A percentile compares a stretch with the other conserved stretches of the same genome.
phyloP scores from a whole-genome alignment of 768 basidiomycete species.

The Auriscalpium orientale region DNA sequence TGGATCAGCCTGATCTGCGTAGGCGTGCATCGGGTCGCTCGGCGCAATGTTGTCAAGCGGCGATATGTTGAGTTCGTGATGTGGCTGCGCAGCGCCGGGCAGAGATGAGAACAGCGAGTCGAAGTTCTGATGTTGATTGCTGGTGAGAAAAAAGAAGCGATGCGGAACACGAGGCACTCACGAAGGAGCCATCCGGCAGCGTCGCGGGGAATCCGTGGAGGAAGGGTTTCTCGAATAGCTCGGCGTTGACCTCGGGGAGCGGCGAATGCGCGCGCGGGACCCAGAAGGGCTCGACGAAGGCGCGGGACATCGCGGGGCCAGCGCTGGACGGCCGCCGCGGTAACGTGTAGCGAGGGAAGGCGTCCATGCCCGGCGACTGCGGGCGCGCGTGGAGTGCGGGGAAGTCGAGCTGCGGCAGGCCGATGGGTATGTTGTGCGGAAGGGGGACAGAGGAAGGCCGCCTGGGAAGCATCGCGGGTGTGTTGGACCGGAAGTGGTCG shows the following conservation, averaged over 20 bases:
- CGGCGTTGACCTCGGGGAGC: slow-evolving; percentile 12
- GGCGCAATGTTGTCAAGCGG: slow-evolving; percentile 8
- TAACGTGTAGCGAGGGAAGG: slow-evolving; percentile 8
- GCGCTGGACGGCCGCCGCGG: slow-evolving; percentile 16
- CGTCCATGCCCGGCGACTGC: slow-evolving; percentile 4
- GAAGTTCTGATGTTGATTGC: slow-evolving; percentile 4
- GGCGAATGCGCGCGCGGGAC: slow-evolving; percentile 10
- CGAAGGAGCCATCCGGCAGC: slow-evolving; percentile 11
- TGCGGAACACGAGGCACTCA: background rate
- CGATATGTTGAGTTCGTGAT: slow-evolving; percentile 11
- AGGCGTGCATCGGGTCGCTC: background rate
- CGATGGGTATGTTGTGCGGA: slow-evolving; percentile 10
- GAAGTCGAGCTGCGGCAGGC: slow-evolving; percentile 11
- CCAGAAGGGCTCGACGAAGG: slow-evolving; percentile 10
- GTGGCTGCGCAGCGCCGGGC: background rate
- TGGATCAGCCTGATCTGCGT: background rate
- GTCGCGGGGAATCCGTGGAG: slow-evolving; percentile 10
- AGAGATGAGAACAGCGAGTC: slow-evolving; percentile 11
- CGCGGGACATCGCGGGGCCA: slow-evolving; percentile 6
- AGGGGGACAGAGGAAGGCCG: slow-evolving; percentile 15
- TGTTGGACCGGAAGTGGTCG: slow-evolving; percentile 11
- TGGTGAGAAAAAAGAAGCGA: background rate
- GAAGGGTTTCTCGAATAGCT: slow-evolving; percentile 9
- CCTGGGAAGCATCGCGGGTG: slow-evolving; percentile 10
- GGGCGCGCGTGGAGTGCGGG: slow-evolving; percentile 5